Conservation (phyloP, 345 rosid genomes). For the Mercurialis annua region DNA sequence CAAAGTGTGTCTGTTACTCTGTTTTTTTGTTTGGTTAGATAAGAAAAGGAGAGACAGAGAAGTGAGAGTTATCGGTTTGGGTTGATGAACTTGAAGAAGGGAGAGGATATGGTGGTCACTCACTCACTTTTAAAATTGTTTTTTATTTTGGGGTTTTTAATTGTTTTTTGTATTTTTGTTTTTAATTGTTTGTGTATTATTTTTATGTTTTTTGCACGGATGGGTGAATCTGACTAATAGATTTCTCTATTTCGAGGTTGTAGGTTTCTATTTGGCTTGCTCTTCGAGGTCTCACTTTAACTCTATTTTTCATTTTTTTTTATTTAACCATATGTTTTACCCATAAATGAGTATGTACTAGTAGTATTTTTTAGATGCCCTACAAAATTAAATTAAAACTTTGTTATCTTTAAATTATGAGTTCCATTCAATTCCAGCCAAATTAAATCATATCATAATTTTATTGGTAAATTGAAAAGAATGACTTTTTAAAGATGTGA, state of each 20-base stretch:
- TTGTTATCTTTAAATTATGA: no score
- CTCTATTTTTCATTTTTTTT: no score
- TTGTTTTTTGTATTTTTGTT: neutral
- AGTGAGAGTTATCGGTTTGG: neutral
- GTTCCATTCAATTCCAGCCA: no score
- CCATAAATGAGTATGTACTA: no score
- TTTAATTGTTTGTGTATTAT: neutral
- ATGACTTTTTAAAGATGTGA: no score
- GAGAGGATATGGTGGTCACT: constrained; percentile 21
- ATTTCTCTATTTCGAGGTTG: constrained; percentile 25
- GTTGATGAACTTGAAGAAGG: constrained; percentile 5
- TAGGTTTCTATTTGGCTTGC: constrained; percentile 34
- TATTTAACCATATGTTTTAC: no score
- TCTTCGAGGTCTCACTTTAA: neutral
- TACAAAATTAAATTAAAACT: no score
- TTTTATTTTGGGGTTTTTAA: neutral
- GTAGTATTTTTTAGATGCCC: no score
- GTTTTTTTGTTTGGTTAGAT: neutral
- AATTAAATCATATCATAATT: no score
- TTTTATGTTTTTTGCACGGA: constrained; percentile 32
- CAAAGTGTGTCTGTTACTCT: neutral
- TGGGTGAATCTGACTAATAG: constrained; percentile 33
- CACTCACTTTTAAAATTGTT: no score
- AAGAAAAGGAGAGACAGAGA: neutral
- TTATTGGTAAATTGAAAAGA: no score